Evolutionary conservation across 768 basidiomycete species (phyloP).

Genomic region (Mycena venus): DNA sequence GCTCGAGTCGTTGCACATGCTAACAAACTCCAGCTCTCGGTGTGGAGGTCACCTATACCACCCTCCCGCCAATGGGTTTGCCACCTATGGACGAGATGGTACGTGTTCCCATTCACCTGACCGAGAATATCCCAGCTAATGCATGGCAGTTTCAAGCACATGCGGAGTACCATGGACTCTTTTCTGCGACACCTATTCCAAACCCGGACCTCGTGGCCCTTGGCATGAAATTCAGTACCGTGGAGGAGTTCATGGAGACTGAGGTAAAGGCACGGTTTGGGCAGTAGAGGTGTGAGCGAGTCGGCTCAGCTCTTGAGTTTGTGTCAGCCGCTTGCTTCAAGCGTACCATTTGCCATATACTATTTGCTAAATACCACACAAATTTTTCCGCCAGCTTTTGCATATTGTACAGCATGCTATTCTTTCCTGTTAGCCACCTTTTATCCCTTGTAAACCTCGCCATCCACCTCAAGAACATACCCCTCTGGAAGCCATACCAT

Average conservation of each 20-base stretch:
- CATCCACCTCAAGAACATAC: neutral
- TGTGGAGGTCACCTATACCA: slow-evolving; percentile 16
- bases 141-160: neutral
- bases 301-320: too few relatives aligned
- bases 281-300: neutral
- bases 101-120: neutral
- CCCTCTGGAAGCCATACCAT: neutral
- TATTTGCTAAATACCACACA: too few relatives aligned
- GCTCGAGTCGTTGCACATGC: neutral
- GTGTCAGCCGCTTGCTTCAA: too few relatives aligned
- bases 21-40: neutral
- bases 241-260: slow-evolving; percentile 9
- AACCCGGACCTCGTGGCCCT: slow-evolving; percentile 21
- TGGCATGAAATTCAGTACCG: slow-evolving; percentile 1
- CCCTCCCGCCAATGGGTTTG: neutral
- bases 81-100: slow-evolving; percentile 17
- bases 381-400: too few relatives aligned
- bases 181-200: neutral
- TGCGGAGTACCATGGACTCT: neutral
- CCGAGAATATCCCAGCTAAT: too few relatives aligned
- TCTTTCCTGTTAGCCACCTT: too few relatives aligned
- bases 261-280: slow-evolving; percentile 16
- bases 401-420: too few relatives aligned
- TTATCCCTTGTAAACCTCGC: neutral
- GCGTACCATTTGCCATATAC: too few relatives aligned